Evolutionary conservation across 371 early-diverging fungal genomes (phyloP).

Genomic region (Syncephalastrum sp.): DNA sequence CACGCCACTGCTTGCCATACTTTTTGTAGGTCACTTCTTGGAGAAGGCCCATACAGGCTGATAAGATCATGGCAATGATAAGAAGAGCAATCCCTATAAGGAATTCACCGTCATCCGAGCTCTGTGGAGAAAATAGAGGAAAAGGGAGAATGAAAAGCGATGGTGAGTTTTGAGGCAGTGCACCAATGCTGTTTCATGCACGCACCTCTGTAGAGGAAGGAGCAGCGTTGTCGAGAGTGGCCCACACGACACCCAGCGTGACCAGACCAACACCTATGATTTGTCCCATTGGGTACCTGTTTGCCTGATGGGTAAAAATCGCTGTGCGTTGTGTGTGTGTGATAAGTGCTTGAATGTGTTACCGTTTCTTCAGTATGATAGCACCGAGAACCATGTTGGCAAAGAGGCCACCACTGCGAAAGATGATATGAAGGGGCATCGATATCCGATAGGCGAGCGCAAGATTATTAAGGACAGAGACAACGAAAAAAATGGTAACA

Average conservation of each 20-base stretch:
- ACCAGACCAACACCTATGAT: constrained; percentile 73
- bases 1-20: constrained; percentile 87
- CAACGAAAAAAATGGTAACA: constrained; percentile 75
- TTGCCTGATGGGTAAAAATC: not conserved
- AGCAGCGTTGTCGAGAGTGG: constrained; percentile 54
- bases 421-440: constrained; percentile 89
- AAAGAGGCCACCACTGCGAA: constrained; percentile 80
- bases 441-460: constrained; percentile 81
- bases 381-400: constrained; percentile 84
- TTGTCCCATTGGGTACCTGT: constrained; percentile 25
- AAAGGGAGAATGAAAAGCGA: too few relatives aligned
- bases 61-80: constrained; percentile 69
- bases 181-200: not conserved
- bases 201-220: constrained; percentile 1
- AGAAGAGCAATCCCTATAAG: constrained; percentile 74
- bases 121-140: too few relatives aligned
- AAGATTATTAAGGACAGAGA: constrained; percentile 81
- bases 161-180: too few relatives aligned
- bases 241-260: constrained; percentile 73
- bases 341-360: constrained; percentile 7
- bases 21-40: constrained; percentile 81
- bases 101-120: constrained; percentile 46
- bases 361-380: constrained; percentile 69
- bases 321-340: not conserved
- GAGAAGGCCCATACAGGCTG: constrained; percentile 79